Evolutionary conservation across 106 monocot species (phyloP).

Genomic region (Xerophyta viscosa): DNA sequence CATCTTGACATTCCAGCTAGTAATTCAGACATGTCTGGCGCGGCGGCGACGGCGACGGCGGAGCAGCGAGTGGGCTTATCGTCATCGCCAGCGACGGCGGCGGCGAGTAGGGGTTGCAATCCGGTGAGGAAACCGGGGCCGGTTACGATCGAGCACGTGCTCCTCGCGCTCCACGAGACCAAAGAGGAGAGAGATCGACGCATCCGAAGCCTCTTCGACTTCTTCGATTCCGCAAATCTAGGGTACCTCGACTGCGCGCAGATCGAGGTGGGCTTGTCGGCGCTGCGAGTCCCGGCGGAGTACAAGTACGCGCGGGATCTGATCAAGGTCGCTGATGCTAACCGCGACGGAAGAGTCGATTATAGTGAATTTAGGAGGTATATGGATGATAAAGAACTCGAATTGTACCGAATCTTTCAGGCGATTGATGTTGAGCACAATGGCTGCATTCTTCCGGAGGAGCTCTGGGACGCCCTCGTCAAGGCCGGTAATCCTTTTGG

Average conservation of each 20-base stretch:
- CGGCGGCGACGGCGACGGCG: conserved; percentile 7
- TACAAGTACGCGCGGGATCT: conserved; percentile 91
- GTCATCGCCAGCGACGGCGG: neutral
- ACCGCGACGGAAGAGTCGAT: conserved; percentile 72
- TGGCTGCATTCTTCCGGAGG: conserved; percentile 90
- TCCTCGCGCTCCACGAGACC: conserved; percentile 74
- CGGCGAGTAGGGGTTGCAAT: conserved; percentile 28
- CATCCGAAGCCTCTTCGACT: conserved; percentile 76
- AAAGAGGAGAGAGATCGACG: conserved; percentile 70
- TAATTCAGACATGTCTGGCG: too few species aligned
- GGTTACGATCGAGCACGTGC: conserved; percentile 71
- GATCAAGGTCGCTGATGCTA: conserved; percentile 55
- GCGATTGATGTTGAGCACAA: conserved; percentile 92
- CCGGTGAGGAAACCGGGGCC: conserved; percentile 56
- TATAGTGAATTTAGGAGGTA: conserved; percentile 66
- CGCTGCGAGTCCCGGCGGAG: conserved; percentile 65
- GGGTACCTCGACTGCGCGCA: conserved; percentile 65
- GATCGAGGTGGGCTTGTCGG: conserved; percentile 68
- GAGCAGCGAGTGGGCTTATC: conserved; percentile 14
- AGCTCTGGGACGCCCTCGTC: conserved; percentile 86
- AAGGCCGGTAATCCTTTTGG: conserved; percentile 59
- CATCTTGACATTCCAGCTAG: too few species aligned
- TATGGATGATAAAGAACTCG: conserved; percentile 90
- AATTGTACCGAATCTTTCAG: conserved; percentile 93
- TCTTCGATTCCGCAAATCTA: conserved; percentile 46